Conservation (phyloP, 129 eudicot genomes). For the Oenanthe sinensis region DNA sequence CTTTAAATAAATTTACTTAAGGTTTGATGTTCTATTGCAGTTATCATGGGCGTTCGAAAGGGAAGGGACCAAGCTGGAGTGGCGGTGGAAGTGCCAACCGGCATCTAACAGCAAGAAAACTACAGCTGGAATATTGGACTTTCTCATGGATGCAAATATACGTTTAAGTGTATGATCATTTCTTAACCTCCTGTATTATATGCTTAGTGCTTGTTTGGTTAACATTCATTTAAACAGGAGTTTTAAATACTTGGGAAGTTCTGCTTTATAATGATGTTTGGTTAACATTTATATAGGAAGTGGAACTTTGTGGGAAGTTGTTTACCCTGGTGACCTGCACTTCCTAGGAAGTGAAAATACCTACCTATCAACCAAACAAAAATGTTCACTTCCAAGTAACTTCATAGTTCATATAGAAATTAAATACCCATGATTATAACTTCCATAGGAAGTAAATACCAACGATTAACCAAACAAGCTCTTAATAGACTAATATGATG, state of each 20-base stretch:
- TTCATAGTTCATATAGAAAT: too few relatives aligned
- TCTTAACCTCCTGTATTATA: not conserved
- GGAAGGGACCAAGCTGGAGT: slow-evolving; percentile 84
- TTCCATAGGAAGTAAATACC: too few relatives aligned
- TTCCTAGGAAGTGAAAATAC: too few relatives aligned
- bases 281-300: not conserved
- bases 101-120: slow-evolving; percentile 45
- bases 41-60: slow-evolving; percentile 84
- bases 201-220: not conserved
- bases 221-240: too few relatives aligned
- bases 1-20: not conserved
- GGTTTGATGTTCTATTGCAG: slow-evolving; percentile 28
- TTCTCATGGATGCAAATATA: slow-evolving; percentile 77
- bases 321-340: too few relatives aligned
- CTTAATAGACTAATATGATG: not conserved
- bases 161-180: slow-evolving; percentile 57
- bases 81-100: slow-evolving; percentile 86
- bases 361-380: too few relatives aligned
- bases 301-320: too few relatives aligned
- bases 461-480: too few relatives aligned
- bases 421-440: too few relatives aligned
- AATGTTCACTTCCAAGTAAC: too few relatives aligned
- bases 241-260: too few relatives aligned
- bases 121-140: slow-evolving; percentile 55
- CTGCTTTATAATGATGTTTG: too few relatives aligned